These are phyloP conservation scores for Neurospora intermedia DNA, from an alignment of 495 filamentous ascomycete species.

Conservation along the genomic window DNA sequence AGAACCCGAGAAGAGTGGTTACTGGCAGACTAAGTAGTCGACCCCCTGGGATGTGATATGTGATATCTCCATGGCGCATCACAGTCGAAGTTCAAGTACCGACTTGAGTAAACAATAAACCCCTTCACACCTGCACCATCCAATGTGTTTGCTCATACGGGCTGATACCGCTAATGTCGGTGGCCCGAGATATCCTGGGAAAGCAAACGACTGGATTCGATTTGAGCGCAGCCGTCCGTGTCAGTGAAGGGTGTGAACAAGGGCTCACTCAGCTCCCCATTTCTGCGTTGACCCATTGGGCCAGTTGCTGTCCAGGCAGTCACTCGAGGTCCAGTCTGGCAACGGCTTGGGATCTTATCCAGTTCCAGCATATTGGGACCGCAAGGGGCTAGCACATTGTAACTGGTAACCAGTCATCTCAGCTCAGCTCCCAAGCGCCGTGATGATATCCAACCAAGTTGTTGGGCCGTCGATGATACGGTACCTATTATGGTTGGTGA, in stretches of 20 bases:
- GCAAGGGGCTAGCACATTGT: background rate
- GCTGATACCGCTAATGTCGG: background rate
- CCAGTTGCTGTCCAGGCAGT: background rate
- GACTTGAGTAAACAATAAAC: background rate
- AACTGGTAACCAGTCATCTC: background rate
- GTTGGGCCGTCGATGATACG: background rate
- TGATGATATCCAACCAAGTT: background rate
- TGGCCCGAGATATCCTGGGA: background rate
- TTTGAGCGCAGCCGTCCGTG: background rate
- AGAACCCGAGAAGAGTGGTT: background rate
- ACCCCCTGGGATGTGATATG: background rate
- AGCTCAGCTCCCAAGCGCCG: background rate
- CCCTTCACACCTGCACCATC: background rate
- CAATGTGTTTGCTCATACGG: background rate
- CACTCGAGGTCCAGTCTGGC: background rate
- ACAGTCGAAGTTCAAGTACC: background rate
- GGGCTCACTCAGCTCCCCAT: background rate
- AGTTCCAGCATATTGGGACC: background rate
- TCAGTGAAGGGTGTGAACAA: background rate
- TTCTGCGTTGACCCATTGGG: background rate
- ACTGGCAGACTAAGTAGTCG: background rate
- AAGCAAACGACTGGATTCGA: background rate
- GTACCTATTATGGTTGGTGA: background rate
- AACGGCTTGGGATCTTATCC: background rate
- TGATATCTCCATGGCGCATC: background rate